Evolutionary conservation across 805 yeast genomes (phyloP), one percentile per base, ranked within the genome.

Genomic region (Kuraishia hungarica): DNA sequence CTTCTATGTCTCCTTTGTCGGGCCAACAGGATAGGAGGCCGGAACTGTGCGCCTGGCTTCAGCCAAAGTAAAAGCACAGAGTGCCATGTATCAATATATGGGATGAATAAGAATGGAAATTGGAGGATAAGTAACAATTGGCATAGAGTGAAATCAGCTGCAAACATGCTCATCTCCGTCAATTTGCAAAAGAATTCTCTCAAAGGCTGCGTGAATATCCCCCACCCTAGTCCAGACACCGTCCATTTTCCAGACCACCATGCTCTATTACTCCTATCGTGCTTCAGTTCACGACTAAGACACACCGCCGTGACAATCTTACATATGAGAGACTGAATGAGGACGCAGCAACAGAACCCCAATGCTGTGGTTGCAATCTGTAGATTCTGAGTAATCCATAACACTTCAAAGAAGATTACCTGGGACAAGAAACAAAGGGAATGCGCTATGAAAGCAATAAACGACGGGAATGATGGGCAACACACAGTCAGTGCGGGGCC

Each of bases 181-280:
- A 79, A 68, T 61, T 87, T 87, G 56, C 89, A 84, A 22, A 80
- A 55, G 53, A 72, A 80, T 63, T 86, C 93, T 61, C 93, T 69
- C 2, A 77, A 57, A 1, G 91, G 91, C 58, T 85, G 91, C 2
- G 84, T 71, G 5, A 86, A 53, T 0, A 81, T 71, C 51, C 77
- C 67, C 81, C 85, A 81, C 0, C 91, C 89, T 50, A 86, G 71
- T 0, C 83, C 83, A 0, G 84, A 75, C 15, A 75, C 76, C 51
- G 78, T 62, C 93, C 93, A 87, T 55, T 76, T 80, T 0, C 92
- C 91, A 11, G 89, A 79, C 91, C 92, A 87, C 89, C 90, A 86
- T 1, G 92, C 85, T 43, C 79, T 65, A 61, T 85, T 87, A 0
- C 88, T 70, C 50, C 73, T 77, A 58, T 79, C 86, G 59, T 78